Evolutionary conservation across 257 asterid species (phyloP).

Genomic region (Scutellaria baicalensis): DNA sequence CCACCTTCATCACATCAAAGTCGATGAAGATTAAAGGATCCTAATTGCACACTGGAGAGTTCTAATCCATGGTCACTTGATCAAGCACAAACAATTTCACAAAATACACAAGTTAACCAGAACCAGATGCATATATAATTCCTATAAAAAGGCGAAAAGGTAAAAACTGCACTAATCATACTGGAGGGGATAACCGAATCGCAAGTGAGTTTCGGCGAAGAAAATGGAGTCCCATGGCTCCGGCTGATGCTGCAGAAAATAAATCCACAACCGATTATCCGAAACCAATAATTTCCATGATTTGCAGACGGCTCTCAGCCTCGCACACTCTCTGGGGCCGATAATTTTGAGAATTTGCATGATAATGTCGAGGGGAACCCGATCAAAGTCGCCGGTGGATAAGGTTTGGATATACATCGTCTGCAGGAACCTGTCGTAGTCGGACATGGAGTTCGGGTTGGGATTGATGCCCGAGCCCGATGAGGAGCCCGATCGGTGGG

Average conservation of each 20-base stretch:
- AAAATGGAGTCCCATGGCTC: conserved; percentile 80
- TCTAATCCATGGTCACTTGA: neutral
- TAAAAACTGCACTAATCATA: conserved; percentile 20
- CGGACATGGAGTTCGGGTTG: conserved; percentile 19
- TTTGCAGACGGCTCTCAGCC: conserved; percentile 67
- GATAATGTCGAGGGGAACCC: conserved; percentile 69
- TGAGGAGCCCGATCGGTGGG: conserved; percentile 34
- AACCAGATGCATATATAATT: neutral
- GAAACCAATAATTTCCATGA: conserved; percentile 62
- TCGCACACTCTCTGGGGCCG: conserved; percentile 79
- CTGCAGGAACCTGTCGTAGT: conserved; percentile 45
- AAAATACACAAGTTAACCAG: neutral
- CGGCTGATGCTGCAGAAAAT: conserved; percentile 71
- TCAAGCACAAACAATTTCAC: neutral
- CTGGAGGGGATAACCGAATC: conserved; percentile 77
- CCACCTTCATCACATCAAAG: neutral
- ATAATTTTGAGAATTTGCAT: conserved; percentile 50
- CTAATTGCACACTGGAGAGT: neutral
- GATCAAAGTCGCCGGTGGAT: conserved; percentile 79
- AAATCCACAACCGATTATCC: conserved; percentile 87
- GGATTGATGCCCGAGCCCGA: conserved; percentile 12
- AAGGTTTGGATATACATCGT: conserved; percentile 47
- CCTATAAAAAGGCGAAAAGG: neutral
- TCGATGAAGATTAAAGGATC: neutral
- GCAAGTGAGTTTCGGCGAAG: conserved; percentile 75